Base-by-base conservation (phyloP, 352 stramenopile species). In the Pythium guiyangense region DNA sequence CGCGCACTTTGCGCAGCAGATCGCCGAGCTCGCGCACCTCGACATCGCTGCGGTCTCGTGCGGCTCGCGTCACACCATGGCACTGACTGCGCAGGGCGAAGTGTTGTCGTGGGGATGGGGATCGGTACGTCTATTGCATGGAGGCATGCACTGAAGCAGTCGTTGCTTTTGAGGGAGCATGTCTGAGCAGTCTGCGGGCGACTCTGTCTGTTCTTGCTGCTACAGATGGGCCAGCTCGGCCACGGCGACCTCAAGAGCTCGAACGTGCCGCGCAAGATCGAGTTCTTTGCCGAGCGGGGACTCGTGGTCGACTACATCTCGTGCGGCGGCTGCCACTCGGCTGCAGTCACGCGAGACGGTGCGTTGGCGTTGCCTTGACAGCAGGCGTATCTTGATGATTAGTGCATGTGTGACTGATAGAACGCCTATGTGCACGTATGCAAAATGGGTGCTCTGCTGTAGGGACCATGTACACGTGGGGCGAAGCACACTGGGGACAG, bases 391-490 rank as follows among this genome's bases (percentile, higher is more conserved):
- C 9, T 18, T n/a, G n/a, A 4, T 15, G 42, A 2, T 5, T n/a
- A 20, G 26, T 18, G 20, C 26, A 4, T 51, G 49, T 6, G 18
- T 52, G 14, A 6, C 14, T 44, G 8, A 17, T 20, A 20, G 18
- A 20, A n/a, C 39, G 39, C 14, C 6, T 20, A 4, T 18, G 15
- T 44, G 39, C 39, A 15, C 39, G n/a, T 44, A 15, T 8, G 37
- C 3, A 10, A 5, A 45, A 22, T 45, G 39, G 8, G 4, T n/a
- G n/a, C n/a, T 22, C 4, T 3, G 46, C 1, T 3, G 35, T 22
- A 87, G 77, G 77, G 12, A 69, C 73, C n/a, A 44, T 92, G 56
- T 94, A 88, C 73, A 91, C 79, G 79, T 94, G 84, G 84, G 84
- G 84, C 3, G 84, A 94, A 60, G 70, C 81, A 8, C 84, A 92